Conservation (phyloP, 2,329 filamentous ascomycete genomes). For the Corniculantispora saksenae region DNA sequence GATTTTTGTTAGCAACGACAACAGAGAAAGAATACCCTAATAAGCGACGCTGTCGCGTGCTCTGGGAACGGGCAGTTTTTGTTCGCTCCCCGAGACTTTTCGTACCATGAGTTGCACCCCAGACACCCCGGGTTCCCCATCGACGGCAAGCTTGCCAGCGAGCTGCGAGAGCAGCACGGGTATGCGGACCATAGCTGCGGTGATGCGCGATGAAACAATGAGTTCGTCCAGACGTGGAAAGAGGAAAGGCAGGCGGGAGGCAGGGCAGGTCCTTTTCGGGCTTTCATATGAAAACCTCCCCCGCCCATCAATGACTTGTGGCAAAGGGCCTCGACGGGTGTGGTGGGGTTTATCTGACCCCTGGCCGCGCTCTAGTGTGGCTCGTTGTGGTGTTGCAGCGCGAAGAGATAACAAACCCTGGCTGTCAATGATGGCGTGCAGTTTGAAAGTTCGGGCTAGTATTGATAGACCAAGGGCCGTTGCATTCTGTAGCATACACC, state of each 20-base stretch:
- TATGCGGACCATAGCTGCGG: constrained; percentile 8
- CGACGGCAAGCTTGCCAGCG: constrained; percentile 7
- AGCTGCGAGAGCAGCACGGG: constrained; percentile 6
- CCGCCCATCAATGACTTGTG: not conserved
- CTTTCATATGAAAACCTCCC: not conserved
- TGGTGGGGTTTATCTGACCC: constrained; percentile 1
- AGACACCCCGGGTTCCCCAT: constrained; percentile 9
- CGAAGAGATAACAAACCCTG: not conserved
- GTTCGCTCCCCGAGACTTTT: not conserved
- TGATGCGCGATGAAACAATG: not conserved
- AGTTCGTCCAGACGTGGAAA: not conserved
- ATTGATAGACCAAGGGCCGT: too few species aligned
- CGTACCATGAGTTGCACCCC: constrained; percentile 18
- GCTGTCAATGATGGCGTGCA: too few species aligned
- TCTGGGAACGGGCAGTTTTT: not conserved
- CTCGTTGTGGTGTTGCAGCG: not conserved
- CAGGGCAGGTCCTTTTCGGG: not conserved
- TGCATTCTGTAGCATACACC: not conserved
- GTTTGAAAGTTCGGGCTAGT: too few species aligned
- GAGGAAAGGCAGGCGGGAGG: not conserved
- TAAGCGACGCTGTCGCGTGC: not conserved
- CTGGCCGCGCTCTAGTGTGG: constrained; percentile 4
- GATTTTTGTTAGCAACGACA: not conserved
- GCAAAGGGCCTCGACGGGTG: not conserved
- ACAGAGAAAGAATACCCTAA: not conserved